Conservation (phyloP, 768 basidiomycete genomes). For the Suillus americanus region DNA sequence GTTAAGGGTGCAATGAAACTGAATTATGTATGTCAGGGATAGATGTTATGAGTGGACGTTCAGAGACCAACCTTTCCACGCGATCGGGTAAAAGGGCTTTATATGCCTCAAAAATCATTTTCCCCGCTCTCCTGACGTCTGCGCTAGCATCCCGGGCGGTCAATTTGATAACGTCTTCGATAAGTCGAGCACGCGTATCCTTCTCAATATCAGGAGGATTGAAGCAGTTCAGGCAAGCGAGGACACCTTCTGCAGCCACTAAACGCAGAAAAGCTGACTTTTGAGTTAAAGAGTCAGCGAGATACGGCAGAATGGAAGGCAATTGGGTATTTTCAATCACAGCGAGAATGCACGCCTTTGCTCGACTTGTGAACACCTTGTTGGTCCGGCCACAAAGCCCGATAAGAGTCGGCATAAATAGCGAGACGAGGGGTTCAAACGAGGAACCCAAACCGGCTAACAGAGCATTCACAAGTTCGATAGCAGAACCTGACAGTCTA, state of each 20-base stretch:
- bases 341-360: slow-evolving; percentile 54
- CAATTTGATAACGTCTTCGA: slow-evolving; percentile 68
- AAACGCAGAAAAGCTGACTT: slow-evolving; percentile 67
- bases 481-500: slow-evolving; percentile 63
- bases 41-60: not conserved
- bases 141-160: slow-evolving; percentile 74
- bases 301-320: slow-evolving; percentile 58
- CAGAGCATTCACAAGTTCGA: slow-evolving; percentile 59
- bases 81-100: slow-evolving; percentile 65
- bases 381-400: slow-evolving; percentile 70
- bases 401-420: slow-evolving; percentile 69
- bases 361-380: slow-evolving; percentile 73
- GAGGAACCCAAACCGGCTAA: slow-evolving; percentile 54
- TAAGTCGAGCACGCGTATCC: slow-evolving; percentile 58
- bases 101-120: slow-evolving; percentile 76
- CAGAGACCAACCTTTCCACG: slow-evolving; percentile 55
- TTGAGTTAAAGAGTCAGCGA: slow-evolving; percentile 58
- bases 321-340: slow-evolving; percentile 71
- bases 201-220: slow-evolving; percentile 81
- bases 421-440: slow-evolving; percentile 67
- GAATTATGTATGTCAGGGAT: slow-evolving; percentile 11
- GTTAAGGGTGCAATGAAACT: slow-evolving; percentile 77
- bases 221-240: slow-evolving; percentile 69
- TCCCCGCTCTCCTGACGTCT: slow-evolving; percentile 69
- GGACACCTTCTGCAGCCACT: slow-evolving; percentile 61